These are phyloP conservation scores for Chaetomiaceae sp. DNA, from an alignment of 2,329 filamentous ascomycete genomes.

Conservation along the genomic window DNA sequence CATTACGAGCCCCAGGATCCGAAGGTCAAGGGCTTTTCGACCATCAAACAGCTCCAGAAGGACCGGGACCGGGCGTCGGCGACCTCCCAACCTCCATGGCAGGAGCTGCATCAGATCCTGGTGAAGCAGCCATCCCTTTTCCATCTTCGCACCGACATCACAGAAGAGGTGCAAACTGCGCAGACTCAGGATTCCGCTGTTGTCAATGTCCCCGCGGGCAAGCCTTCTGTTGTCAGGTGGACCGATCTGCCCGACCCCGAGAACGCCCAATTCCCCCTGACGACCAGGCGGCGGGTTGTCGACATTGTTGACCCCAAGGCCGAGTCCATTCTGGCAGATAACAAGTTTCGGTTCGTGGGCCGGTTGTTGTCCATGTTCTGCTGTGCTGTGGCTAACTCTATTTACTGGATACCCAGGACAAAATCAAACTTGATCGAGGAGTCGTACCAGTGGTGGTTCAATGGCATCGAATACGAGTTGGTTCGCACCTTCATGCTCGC, in stretches of 20 bases:
- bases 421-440: slow-evolving; percentile 52
- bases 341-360: slow-evolving; percentile 44
- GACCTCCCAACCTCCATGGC: slow-evolving; percentile 40
- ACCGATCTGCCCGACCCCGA: slow-evolving; percentile 57
- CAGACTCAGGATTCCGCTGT: not conserved
- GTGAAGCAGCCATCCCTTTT: slow-evolving; percentile 53
- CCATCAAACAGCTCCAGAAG: slow-evolving; percentile 28
- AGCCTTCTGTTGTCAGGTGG: slow-evolving; percentile 49
- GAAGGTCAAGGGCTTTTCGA: slow-evolving; percentile 21
- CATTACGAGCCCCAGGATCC: slow-evolving; percentile 35
- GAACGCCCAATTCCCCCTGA: slow-evolving; percentile 36
- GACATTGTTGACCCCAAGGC: slow-evolving; percentile 51
- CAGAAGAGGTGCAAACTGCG: slow-evolving; percentile 32
- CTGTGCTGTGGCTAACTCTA: no score
- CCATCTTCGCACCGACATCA: slow-evolving; percentile 51
- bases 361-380: no score
- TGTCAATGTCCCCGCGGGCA: slow-evolving; percentile 30
- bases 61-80: slow-evolving; percentile 33
- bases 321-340: slow-evolving; percentile 45
- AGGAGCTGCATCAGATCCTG: slow-evolving; percentile 50
- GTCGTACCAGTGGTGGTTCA: slow-evolving; percentile 47
- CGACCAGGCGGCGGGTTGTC: slow-evolving; percentile 51
- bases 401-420: no score
- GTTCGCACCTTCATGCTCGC: slow-evolving; percentile 35
- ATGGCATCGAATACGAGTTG: slow-evolving; percentile 51